Evolutionary conservation across 2,329 filamentous ascomycete species (phyloP).

Genomic region (Curvularia sp.): DNA sequence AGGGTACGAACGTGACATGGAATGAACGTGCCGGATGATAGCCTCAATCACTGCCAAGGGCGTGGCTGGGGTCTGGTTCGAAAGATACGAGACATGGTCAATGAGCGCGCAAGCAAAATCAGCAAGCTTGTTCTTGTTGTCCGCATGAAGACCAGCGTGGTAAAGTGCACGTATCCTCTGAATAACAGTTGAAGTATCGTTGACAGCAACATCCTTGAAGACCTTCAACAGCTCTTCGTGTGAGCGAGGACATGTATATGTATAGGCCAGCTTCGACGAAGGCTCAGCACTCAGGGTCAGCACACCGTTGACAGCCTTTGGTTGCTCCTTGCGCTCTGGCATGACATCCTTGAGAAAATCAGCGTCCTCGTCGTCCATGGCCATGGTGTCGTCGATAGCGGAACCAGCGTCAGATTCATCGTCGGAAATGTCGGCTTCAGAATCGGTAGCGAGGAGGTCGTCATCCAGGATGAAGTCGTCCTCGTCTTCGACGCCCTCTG

Average conservation of each 20-base stretch:
- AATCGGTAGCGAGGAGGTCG: conserved; percentile 83
- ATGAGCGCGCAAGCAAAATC: conserved; percentile 72
- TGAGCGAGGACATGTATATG: conserved; percentile 82
- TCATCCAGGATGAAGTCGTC: conserved; percentile 93
- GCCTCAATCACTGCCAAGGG: conserved; percentile 77
- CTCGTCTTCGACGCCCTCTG: conserved; percentile 75
- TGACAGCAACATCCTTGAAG: conserved; percentile 65
- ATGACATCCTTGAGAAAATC: conserved; percentile 58
- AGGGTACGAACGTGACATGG: conserved; percentile 84
- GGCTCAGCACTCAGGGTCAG: conserved; percentile 50
- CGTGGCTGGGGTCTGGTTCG: conserved; percentile 59
- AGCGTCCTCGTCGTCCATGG: conserved; percentile 57
- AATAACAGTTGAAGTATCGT: conserved; percentile 77
- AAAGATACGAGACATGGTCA: conserved; percentile 68
- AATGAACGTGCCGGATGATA: conserved; percentile 88
- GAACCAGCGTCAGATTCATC: conserved; percentile 42
- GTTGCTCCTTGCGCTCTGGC: conserved; percentile 35
- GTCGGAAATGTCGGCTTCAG: conserved; percentile 56
- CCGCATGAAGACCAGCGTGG: conserved; percentile 82
- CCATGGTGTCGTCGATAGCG: conserved; percentile 47
- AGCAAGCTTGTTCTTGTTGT: conserved; percentile 83
- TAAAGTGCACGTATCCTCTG: conserved; percentile 92
- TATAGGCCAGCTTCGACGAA: conserved; percentile 72
- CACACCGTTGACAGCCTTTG: conserved; percentile 53
- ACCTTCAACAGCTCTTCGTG: conserved; percentile 76